These are phyloP conservation scores for Fusarium oligoseptatum DNA, from an alignment of 2,329 filamentous ascomycete genomes.

Conservation along the genomic window DNA sequence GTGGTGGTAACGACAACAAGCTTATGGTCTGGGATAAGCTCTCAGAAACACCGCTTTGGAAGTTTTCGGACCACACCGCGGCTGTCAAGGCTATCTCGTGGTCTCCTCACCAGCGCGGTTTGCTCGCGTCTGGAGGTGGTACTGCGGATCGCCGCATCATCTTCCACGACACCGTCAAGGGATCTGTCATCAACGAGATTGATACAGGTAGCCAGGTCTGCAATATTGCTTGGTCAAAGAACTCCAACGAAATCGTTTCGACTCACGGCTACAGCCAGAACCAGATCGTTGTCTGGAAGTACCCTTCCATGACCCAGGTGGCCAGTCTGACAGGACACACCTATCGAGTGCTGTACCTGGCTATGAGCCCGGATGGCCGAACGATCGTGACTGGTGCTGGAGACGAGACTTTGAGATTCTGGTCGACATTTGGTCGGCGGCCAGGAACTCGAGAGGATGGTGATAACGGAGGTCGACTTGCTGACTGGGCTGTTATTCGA, in stretches of 20 bases:
- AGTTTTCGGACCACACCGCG: constrained; percentile 94
- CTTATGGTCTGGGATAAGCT: constrained; percentile 98
- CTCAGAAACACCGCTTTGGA: constrained; percentile 90
- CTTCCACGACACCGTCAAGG: constrained; percentile 96
- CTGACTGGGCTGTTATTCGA: constrained; percentile 88
- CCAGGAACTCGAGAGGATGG: constrained; percentile 79
- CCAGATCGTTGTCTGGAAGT: constrained; percentile 99
- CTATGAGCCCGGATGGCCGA: constrained; percentile 96
- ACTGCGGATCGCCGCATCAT: constrained; percentile 97
- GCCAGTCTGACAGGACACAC: constrained; percentile 96
- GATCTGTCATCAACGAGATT: constrained; percentile 84
- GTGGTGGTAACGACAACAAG: constrained; percentile 98
- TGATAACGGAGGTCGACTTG: constrained; percentile 72
- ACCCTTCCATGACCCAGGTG: constrained; percentile 97
- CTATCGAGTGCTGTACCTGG: constrained; percentile 94
- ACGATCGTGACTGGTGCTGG: constrained; percentile 96
- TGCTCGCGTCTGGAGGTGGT: constrained; percentile 95
- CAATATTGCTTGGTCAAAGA: constrained; percentile 96
- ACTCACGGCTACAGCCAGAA: constrained; percentile 99
- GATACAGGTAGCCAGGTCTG: constrained; percentile 99
- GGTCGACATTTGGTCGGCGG: constrained; percentile 93
- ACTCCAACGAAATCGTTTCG: constrained; percentile 96
- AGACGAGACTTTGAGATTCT: constrained; percentile 95
- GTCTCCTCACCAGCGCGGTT: constrained; percentile 94
- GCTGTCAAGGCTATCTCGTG: constrained; percentile 98